Percentiles rank a stretch among this genome's conserved stretches.
Conservation (phyloP, 352 stramenopile species). For the Phytophthora macrochlamydospora region DNA sequence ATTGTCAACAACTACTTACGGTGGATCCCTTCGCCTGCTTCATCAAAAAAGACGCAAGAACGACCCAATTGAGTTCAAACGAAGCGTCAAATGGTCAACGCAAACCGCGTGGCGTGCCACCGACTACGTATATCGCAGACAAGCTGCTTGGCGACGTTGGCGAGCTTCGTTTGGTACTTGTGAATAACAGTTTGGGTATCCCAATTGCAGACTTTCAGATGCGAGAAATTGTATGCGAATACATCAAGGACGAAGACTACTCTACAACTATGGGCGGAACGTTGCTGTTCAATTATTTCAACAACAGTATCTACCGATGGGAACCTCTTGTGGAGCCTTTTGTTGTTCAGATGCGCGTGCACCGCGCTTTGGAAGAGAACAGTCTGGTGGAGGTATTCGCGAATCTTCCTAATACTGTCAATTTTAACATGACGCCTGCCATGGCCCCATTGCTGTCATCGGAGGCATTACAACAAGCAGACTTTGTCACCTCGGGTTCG, state of each 20-base stretch:
- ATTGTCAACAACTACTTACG: slow-evolving; percentile 89
- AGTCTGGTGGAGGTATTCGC: slow-evolving; percentile 80
- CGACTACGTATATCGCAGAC: slow-evolving; percentile 61
- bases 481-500: slow-evolving; percentile 86
- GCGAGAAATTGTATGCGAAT: slow-evolving; percentile 88
- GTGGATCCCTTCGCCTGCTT: slow-evolving; percentile 38
- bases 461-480: slow-evolving; percentile 77
- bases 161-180: slow-evolving; percentile 81
- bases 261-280: slow-evolving; percentile 81
- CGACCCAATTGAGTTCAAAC: slow-evolving; percentile 7
- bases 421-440: slow-evolving; percentile 87
- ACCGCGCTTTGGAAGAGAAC: slow-evolving; percentile 72
- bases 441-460: slow-evolving; percentile 87
- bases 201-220: slow-evolving; percentile 88
- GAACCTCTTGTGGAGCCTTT: slow-evolving; percentile 88
- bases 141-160: slow-evolving; percentile 87
- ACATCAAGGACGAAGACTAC: slow-evolving; percentile 85
- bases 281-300: slow-evolving; percentile 89
- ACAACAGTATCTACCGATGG: slow-evolving; percentile 92
- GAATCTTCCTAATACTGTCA: slow-evolving; percentile 85
- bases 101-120: neutral
- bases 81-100: slow-evolving; percentile 6
- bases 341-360: slow-evolving; percentile 73
- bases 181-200: slow-evolving; percentile 90
- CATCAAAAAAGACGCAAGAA: slow-evolving; percentile 10